Evolutionary conservation across 1,284 basidiomycete genomes (phyloP), one percentile per base, ranked within the genome.

Genomic region (Apiotrichum akiyoshidainum): DNA sequence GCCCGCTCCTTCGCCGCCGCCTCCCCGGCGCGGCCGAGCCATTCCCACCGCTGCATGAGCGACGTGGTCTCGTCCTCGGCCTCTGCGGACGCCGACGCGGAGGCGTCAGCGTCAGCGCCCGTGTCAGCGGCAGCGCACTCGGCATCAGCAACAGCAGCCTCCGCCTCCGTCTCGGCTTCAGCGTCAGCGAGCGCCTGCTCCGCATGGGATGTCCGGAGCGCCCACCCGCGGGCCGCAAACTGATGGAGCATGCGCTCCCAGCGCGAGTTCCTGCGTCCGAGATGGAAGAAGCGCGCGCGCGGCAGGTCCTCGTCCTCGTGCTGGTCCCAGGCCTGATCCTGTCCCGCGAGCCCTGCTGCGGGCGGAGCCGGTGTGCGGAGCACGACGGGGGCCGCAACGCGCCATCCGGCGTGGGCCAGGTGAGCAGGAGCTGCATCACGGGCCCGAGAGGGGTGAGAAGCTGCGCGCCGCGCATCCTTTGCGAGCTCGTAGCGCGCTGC

Each of bases 201-300:
- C 7, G 26, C 26, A 7, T 31, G 26, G 7, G 26, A 31, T 31
- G 7, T 31, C 26, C 26, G 26, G 26, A 3, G 26, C 26, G 39
- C 55, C 60, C 60, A 61, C 2, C 60, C 60, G n/a, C 48, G 44
- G 22, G 46, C 22, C 8, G 17, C 33, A 17, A 55, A 10, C 12
- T 12, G 21, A 52, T 58, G 47, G 40, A 58, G 26, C 34, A 44
- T 35, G 9, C 45, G 34, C 14, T 57, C 46, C 56, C 55, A 61
- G 16, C 60, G 52, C 31, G 45, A n/a, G 42, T 35, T n/a, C 22
- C 58, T 33, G 2, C 39, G 31, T 3, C 60, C 60, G 17, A 57
- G 31, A 33, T 57, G 52, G 26, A 39, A 16, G 22, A 55, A 61
- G 5, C 19, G 22, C 6, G 53, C 14, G 16, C 8, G 19, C 19